Percentiles rank a stretch among this genome's conserved stretches.
These are phyloP conservation scores for Wickerhamomyces subpelliculosus DNA, from an alignment of 805 yeast genomes.

Conservation along the genomic window DNA sequence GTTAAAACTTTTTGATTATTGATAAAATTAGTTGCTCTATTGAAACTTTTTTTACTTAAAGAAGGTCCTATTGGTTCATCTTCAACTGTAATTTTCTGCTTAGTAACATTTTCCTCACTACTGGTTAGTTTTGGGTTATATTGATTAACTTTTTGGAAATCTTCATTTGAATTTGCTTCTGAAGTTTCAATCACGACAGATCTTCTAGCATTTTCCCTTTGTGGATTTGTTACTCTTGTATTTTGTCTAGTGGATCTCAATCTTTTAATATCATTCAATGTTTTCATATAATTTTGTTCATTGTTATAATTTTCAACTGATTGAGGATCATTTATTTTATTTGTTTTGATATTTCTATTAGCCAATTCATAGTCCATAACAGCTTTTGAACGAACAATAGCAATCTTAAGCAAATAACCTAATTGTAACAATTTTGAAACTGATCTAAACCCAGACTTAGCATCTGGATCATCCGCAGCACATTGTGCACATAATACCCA, in stretches of 20 bases:
- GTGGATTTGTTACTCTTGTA: constrained; percentile 39
- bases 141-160: constrained; percentile 1
- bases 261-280: constrained; percentile 70
- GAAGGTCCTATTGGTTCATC: constrained; percentile 43
- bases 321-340: constrained; percentile 1
- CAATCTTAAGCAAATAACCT: constrained; percentile 72
- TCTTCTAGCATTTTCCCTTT: constrained; percentile 56
- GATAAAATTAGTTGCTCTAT: constrained; percentile 63
- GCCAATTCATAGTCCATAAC: constrained; percentile 40
- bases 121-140: constrained; percentile 5
- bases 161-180: constrained; percentile 12
- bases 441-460: constrained; percentile 46
- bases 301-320: constrained; percentile 1
- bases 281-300: constrained; percentile 55
- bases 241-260: constrained; percentile 68
- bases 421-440: constrained; percentile 71
- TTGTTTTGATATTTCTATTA: constrained; percentile 3
- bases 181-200: constrained; percentile 50
- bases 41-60: constrained; percentile 42
- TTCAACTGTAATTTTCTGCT: constrained; percentile 22
- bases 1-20: constrained; percentile 82
- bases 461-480: constrained; percentile 41
- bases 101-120: constrained; percentile 14
- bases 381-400: constrained; percentile 64
- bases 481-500: constrained; percentile 58